A percentile compares a stretch with the other conserved stretches of the same genome.
Evolutionary conservation across 148 eudicot genomes (phyloP).

Genomic region (Spergularia marina): DNA sequence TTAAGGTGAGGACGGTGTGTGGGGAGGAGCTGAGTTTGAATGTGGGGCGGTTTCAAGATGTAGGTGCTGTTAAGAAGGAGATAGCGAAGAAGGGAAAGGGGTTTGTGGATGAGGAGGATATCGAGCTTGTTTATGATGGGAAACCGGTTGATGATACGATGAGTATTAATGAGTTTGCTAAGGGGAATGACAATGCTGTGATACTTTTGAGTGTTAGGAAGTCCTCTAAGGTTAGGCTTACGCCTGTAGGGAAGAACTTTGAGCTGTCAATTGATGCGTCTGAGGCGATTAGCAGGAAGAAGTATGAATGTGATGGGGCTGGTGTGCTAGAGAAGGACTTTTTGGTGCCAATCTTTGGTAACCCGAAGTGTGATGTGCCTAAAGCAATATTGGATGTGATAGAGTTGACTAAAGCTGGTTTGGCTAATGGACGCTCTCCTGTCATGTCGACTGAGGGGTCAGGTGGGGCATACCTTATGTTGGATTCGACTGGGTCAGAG

Average conservation of each 20-base stretch:
- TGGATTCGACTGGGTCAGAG: slow-evolving; percentile 53
- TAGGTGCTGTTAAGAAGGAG: slow-evolving; percentile 72
- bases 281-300: slow-evolving; percentile 27
- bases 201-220: slow-evolving; percentile 75
- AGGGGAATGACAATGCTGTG: slow-evolving; percentile 55
- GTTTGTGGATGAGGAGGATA: slow-evolving; percentile 54
- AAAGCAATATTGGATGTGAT: slow-evolving; percentile 47
- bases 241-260: slow-evolving; percentile 57
- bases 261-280: slow-evolving; percentile 72
- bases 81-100: slow-evolving; percentile 50
- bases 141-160: slow-evolving; percentile 66
- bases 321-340: slow-evolving; percentile 33
- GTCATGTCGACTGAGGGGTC: slow-evolving; percentile 88
- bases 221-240: slow-evolving; percentile 63
- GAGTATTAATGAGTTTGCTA: slow-evolving; percentile 63
- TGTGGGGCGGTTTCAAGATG: slow-evolving; percentile 61
- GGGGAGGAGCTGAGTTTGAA: slow-evolving; percentile 70
- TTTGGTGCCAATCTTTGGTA: slow-evolving; percentile 62
- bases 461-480: slow-evolving; percentile 93
- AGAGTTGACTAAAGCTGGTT: slow-evolving; percentile 50
- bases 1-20: slow-evolving; percentile 61
- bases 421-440: slow-evolving; percentile 56
- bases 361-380: slow-evolving; percentile 56
- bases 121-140: slow-evolving; percentile 68
- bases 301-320: slow-evolving; percentile 18